These are phyloP conservation scores for Pseudonectria foliicola DNA, from an alignment of 2,329 filamentous ascomycete species.

Conservation along the genomic window DNA sequence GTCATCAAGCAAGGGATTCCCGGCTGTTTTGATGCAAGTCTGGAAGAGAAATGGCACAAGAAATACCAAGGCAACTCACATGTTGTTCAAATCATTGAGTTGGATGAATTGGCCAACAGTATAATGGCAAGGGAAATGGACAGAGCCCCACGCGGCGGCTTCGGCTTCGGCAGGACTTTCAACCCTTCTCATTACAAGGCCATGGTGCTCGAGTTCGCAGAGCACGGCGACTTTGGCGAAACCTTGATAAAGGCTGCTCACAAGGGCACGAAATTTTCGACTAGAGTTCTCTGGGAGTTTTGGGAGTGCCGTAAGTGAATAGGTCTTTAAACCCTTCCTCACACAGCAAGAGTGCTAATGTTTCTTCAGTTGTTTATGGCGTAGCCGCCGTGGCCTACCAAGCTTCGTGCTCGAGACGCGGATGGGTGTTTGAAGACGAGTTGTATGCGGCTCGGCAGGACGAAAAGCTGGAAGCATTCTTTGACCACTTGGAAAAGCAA, in stretches of 20 bases:
- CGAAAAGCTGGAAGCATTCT: constrained; percentile 1
- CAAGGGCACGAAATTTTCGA: constrained; percentile 6
- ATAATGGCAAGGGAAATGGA: constrained; percentile 5
- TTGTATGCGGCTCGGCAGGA: constrained; percentile 4
- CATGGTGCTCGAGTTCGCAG: constrained; percentile 21
- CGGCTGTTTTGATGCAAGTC: constrained; percentile 1
- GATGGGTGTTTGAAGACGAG: constrained; percentile 9
- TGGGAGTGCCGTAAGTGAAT: constrained; percentile 22
- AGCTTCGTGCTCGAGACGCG: constrained; percentile 1
- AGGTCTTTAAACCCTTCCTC: background rate
- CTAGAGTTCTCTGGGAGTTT: constrained; percentile 21
- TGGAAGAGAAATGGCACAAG: constrained; percentile 18
- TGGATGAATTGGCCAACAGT: constrained; percentile 7
- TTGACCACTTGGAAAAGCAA: constrained; percentile 2
- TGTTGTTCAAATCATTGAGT: constrained; percentile 20
- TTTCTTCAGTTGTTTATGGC: constrained; percentile 18
- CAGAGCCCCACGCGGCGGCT: background rate
- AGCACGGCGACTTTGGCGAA: constrained; percentile 15
- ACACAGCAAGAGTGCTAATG: constrained; percentile 1
- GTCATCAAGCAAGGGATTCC: constrained; percentile 20
- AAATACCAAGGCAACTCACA: constrained; percentile 22
- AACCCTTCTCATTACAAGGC: constrained; percentile 1
- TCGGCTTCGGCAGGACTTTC: constrained; percentile 4
- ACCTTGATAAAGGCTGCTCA: constrained; percentile 11
- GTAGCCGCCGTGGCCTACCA: constrained; percentile 22